Conservation (phyloP, 176 grass and related monocot species). For the Lolium multiflorum region DNA sequence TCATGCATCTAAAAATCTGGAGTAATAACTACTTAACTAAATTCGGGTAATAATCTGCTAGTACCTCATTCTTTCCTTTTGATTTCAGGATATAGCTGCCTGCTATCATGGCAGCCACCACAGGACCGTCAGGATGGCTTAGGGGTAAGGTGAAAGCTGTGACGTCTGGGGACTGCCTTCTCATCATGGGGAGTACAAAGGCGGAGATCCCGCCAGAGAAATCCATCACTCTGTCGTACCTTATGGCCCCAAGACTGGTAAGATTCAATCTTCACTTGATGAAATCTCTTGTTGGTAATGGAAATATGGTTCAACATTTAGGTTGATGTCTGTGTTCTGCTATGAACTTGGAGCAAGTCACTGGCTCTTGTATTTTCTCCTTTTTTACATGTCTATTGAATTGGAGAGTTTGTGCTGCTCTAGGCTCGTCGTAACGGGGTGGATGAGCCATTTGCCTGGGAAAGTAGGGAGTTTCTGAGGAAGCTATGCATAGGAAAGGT, state of each 20-base stretch:
- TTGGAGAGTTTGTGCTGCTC: constrained; percentile 26
- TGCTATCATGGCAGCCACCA: constrained; percentile 67
- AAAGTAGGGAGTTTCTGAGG: constrained; percentile 87
- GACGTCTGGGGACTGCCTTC: constrained; percentile 82
- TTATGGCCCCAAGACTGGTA: constrained; percentile 93
- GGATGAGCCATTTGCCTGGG: constrained; percentile 98
- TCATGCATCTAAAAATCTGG: not conserved
- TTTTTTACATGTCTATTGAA: constrained; percentile 27
- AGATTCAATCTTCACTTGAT: no score
- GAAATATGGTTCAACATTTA: no score
- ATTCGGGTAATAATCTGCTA: not conserved
- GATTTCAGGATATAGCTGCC: constrained; percentile 53
- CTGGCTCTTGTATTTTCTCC: constrained; percentile 35
- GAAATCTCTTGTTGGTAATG: no score
- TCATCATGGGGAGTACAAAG: constrained; percentile 84
- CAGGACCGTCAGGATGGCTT: constrained; percentile 65
- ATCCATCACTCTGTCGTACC: constrained; percentile 81
- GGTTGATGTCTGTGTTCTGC: no score
- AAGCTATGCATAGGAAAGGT: constrained; percentile 94
- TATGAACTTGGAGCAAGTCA: no score
- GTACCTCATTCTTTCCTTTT: constrained; percentile 20
- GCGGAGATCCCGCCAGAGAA: constrained; percentile 87
- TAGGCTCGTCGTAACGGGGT: constrained; percentile 85
- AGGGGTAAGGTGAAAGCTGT: constrained; percentile 95
- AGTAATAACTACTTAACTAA: not conserved